Conservation (phyloP, 2,329 filamentous ascomycete genomes). For the Fusarium protoensiforme region DNA sequence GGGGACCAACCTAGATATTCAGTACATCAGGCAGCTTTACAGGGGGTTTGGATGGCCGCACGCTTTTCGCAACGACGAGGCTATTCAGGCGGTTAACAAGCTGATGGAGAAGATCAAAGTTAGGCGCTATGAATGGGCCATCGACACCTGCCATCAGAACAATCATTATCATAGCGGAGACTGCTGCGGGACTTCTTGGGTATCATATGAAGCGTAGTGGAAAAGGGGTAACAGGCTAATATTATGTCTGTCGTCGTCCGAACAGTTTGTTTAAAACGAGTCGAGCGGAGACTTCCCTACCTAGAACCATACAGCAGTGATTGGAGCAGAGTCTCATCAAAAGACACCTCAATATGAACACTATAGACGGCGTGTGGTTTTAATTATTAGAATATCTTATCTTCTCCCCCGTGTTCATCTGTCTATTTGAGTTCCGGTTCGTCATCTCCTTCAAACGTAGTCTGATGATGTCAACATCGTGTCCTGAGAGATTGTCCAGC, state of each 20-base stretch:
- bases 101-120: neutral
- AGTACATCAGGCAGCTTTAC: conserved; percentile 7
- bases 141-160: neutral
- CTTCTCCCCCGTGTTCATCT: too few species aligned
- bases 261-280: too few species aligned
- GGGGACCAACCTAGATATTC: neutral
- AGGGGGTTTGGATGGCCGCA: neutral
- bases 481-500: too few species aligned
- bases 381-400: too few species aligned
- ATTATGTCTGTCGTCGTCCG: too few species aligned
- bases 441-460: too few species aligned
- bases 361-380: neutral
- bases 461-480: too few species aligned
- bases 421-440: too few species aligned
- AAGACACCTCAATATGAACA: neutral
- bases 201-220: neutral
- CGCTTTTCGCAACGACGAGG: neutral
- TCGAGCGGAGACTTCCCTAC: too few species aligned
- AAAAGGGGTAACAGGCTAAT: too few species aligned
- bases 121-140: neutral
- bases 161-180: neutral
- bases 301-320: neutral
- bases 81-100: neutral
- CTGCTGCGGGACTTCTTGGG: neutral
- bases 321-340: neutral